A percentile compares a stretch with the other conserved stretches of the same genome.
These are phyloP conservation scores for Xylaria venustula DNA, from an alignment of 495 filamentous ascomycete species.

Conservation along the genomic window DNA sequence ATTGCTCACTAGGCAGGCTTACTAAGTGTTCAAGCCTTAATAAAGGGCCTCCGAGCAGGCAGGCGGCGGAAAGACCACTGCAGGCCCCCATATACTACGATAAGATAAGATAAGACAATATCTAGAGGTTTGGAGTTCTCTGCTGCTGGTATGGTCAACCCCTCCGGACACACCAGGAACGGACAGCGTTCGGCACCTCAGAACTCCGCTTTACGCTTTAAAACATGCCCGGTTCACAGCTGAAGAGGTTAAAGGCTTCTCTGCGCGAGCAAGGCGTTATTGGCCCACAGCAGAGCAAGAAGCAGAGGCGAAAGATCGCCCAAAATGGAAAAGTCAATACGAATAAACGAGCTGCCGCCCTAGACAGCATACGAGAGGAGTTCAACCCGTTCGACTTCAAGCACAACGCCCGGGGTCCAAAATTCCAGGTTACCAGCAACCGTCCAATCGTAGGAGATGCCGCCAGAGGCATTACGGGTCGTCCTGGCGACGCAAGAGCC, in stretches of 20 bases:
- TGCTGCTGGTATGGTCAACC: neutral
- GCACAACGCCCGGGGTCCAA: constrained; percentile 61
- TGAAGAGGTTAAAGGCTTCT: constrained; percentile 91
- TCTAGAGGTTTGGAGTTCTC: constrained; percentile 18
- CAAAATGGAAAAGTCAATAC: constrained; percentile 59
- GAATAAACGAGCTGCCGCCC: constrained; percentile 66
- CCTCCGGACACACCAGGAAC: neutral
- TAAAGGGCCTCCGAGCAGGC: too few relatives aligned
- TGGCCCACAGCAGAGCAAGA: constrained; percentile 87
- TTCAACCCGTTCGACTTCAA: constrained; percentile 98
- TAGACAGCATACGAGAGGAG: constrained; percentile 83
- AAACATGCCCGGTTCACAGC: constrained; percentile 88
- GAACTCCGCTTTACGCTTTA: neutral
- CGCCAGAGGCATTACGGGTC: constrained; percentile 55
- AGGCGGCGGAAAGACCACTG: too few relatives aligned
- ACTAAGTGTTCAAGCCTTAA: too few relatives aligned
- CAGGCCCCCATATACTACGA: neutral
- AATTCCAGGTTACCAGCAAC: constrained; percentile 72
- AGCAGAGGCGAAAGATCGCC: constrained; percentile 74
- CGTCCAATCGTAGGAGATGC: constrained; percentile 48
- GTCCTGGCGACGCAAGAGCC: constrained; percentile 82
- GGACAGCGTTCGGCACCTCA: neutral
- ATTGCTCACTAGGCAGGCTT: too few relatives aligned
- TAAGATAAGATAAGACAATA: constrained; percentile 5
- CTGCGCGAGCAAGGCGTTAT: constrained; percentile 83